phyloP scores from a whole-genome alignment of 495 filamentous ascomycete genomes.

The Penicillium turbatum region DNA sequence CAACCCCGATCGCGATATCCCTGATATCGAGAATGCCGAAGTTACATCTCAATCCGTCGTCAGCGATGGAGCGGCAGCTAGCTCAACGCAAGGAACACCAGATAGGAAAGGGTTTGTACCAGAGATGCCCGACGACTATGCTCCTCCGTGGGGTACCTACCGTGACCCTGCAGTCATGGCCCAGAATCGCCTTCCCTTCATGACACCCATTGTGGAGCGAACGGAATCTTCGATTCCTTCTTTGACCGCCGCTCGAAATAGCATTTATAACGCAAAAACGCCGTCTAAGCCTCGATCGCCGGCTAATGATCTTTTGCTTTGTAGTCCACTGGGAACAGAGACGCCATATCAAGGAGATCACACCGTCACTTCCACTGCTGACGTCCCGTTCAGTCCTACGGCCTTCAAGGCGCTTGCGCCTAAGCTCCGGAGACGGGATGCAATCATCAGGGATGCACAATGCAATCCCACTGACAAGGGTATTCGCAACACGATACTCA shows the following conservation, averaged over 20 bases:
- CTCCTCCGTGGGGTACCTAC: slow-evolving; percentile 67
- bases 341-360: slow-evolving; percentile 31
- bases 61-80: slow-evolving; percentile 20
- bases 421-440: slow-evolving; percentile 37
- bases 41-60: slow-evolving; percentile 31
- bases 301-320: slow-evolving; percentile 29
- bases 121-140: slow-evolving; percentile 80
- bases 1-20: slow-evolving; percentile 67
- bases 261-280: slow-evolving; percentile 63
- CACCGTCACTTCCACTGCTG: slow-evolving; percentile 31
- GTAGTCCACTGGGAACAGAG: slow-evolving; percentile 25
- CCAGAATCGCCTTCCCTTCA: slow-evolving; percentile 88
- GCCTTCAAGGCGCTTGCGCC: slow-evolving; percentile 43
- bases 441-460: slow-evolving; percentile 72
- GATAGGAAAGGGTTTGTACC: slow-evolving; percentile 53
- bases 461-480: slow-evolving; percentile 83
- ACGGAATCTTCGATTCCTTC: slow-evolving; percentile 80
- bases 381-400: slow-evolving; percentile 42
- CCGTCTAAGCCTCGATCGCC: slow-evolving; percentile 54
- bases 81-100: slow-evolving; percentile 21
- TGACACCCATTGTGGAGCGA: slow-evolving; percentile 96
- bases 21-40: slow-evolving; percentile 35
- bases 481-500: slow-evolving; percentile 69
- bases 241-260: slow-evolving; percentile 52
- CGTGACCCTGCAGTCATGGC: slow-evolving; percentile 69